Base-by-base conservation (phyloP, 441 rosid genomes). In the Macaranga tanarius region DNA sequence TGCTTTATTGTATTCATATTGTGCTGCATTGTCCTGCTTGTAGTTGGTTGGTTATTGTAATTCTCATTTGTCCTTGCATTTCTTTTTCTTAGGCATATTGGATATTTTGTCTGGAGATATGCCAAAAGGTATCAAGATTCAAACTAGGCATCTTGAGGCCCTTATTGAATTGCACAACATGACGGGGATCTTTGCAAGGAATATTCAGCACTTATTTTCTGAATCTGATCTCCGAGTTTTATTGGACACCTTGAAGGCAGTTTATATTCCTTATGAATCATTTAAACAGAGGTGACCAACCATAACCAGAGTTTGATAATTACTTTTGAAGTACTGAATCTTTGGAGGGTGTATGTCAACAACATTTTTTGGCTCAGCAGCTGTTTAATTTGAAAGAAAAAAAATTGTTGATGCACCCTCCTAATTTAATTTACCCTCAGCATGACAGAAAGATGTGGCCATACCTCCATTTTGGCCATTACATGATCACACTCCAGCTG, bases 111-210 rank as follows among this genome's bases (percentile, higher is more conserved):
- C 96, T 67, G 98, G 94, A 79, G 98, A 95, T 81, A 83, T 93
- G 89, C 92, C 93, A 26, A 95, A 92, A 87, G 96, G 93, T 72
- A 87, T 86, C 80, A 86, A 87, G 81, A 84, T 93, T 81, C 99
- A 95, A 82, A 84, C 94, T 51, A 93, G 89, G 86, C 99, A 95
- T 80, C 91, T 95, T 65, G 97, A 90, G 80, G 86, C 97, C 73
- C 80, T 95, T 78, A 93, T 93, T 79, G 99, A 93, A 47, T 84
- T 95, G 77, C 99, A 95, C 80, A 90, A 88, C 75, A 86, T 90
- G 85, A 90, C 97, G 25, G 97, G 92, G 72, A 84, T 85, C 56
- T 95, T 95, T 75, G 97, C 93, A 17, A 88, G 97, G 86, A 93
- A 95, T 78, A 82, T 95, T 72, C 97, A 93, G 81, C 97, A 93